Evolutionary conservation across 2,329 filamentous ascomycete species (phyloP).

Genomic region (Aureobasidium sp.): DNA sequence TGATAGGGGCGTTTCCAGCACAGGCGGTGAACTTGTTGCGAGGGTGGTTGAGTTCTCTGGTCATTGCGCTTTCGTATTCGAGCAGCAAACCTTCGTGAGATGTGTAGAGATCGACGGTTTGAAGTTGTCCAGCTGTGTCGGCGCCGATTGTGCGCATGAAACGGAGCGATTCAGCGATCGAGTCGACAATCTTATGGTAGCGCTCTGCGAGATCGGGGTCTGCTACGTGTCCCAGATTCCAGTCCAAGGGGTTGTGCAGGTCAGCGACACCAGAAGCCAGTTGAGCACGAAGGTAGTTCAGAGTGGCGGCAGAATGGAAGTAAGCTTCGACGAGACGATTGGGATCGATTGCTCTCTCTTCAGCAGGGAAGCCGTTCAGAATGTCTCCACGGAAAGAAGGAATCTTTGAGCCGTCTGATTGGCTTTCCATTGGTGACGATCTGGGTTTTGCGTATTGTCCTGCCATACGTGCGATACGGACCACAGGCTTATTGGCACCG

Average conservation of each 20-base stretch:
- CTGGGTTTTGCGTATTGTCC: slow-evolving; percentile 96
- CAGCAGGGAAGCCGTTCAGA: slow-evolving; percentile 73
- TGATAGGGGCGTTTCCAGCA: slow-evolving; percentile 11
- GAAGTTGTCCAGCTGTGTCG: slow-evolving; percentile 71
- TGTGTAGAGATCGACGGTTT: slow-evolving; percentile 91
- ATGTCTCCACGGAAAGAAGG: slow-evolving; percentile 94
- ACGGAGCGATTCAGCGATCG: slow-evolving; percentile 80
- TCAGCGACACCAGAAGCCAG: slow-evolving; percentile 85
- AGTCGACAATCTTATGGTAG: slow-evolving; percentile 75
- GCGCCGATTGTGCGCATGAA: slow-evolving; percentile 95
- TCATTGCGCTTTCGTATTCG: slow-evolving; percentile 87
- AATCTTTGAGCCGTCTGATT: slow-evolving; percentile 65
- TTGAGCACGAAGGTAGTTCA: slow-evolving; percentile 85
- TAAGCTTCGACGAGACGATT: slow-evolving; percentile 81
- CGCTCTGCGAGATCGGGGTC: slow-evolving; percentile 75
- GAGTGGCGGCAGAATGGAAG: slow-evolving; percentile 87
- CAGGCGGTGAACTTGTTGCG: slow-evolving; percentile 28
- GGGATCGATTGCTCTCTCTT: slow-evolving; percentile 74
- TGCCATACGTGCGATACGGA: slow-evolving; percentile 91
- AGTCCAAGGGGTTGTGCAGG: slow-evolving; percentile 86
- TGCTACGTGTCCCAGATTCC: slow-evolving; percentile 84
- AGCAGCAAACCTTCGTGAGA: slow-evolving; percentile 90
- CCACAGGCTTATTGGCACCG: slow-evolving; percentile 72
- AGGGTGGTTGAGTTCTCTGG: slow-evolving; percentile 63
- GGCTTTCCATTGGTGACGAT: slow-evolving; percentile 75